phyloP scores from a whole-genome alignment of 2,329 filamentous ascomycete species.

The Fusarium siculi region DNA sequence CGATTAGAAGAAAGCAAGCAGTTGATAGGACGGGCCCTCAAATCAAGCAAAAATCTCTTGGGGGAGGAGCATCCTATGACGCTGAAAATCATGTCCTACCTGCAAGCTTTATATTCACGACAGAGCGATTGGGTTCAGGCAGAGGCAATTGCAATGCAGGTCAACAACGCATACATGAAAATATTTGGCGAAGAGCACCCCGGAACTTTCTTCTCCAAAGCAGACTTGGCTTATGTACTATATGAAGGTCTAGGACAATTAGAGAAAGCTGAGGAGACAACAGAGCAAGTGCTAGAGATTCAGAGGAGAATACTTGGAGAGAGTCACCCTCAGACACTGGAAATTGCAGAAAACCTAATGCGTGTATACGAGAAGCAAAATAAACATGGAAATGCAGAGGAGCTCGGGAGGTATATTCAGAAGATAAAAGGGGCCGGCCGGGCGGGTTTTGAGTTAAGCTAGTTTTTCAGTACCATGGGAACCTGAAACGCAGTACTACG shows the following conservation, averaged over 20 bases:
- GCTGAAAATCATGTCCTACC: accelerated
- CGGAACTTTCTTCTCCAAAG: accelerated
- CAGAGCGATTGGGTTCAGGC: accelerated
- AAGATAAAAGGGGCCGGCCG: accelerated
- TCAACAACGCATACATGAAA: accelerated
- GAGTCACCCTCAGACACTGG: accelerated
- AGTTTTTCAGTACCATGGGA: accelerated
- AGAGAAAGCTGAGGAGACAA: background rate
- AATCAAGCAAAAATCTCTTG: accelerated
- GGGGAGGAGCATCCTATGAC: accelerated
- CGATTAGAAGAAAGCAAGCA: background rate
- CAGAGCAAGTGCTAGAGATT: background rate
- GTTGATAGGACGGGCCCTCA: accelerated
- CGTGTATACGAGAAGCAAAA: accelerated
- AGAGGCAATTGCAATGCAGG: accelerated
- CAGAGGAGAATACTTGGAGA: background rate
- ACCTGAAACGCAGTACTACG: accelerated
- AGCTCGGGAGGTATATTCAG: background rate
- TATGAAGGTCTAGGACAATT: accelerated
- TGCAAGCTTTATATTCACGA: accelerated
- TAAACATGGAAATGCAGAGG: background rate
- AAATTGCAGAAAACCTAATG: accelerated
- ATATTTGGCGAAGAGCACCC: accelerated
- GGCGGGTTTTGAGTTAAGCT: accelerated
- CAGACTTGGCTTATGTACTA: accelerated